Base-by-base conservation (phyloP, 2,329 filamentous ascomycete genomes). In the Mollisia scopiformis region DNA sequence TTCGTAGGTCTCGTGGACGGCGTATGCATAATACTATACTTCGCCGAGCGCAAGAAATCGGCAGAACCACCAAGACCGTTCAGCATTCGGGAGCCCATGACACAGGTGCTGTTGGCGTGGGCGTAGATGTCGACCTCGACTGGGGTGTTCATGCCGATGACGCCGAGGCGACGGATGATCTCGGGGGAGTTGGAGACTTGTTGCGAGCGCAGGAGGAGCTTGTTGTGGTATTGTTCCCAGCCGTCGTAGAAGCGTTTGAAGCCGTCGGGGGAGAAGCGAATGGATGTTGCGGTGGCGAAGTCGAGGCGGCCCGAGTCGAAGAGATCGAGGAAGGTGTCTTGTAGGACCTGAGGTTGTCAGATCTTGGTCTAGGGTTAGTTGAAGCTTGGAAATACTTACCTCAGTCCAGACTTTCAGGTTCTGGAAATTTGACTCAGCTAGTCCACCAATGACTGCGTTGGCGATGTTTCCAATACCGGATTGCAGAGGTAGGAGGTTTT, bases 81-180 rank as follows among this genome's bases (percentile, higher is more conserved):
- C 62, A 95, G 83, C 90, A 94, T 95, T 59, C 93, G 88, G 63
- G 84, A 89, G 66, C 93, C 92, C 87, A 95, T 92, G 23, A 96
- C 92, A 73, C 90, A 93, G 57, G 92, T 96, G 63, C 84, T 89
- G 85, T 96, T 97, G 70, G 93, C 93, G 78, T 96, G 92, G 2
- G 92, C 93, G 78, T 96, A 96, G 72, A 96, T 96, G 78, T 96
- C 93, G 16, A 96, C 92, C 78, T 96, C 93, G 50, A 96, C 91
- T 23, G 92, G 92, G 0, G 92, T 96, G 83, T 96, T 96, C 92
- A 96, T 96, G 75, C 91, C 92, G 69, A 97, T 96, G 67, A 93
- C 88, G 63, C 92, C 92, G 1, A 96, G 82, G 27, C 92, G 86
- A 58, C 91, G 87, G 79, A 96, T 96, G 78, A 96, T 93, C 78